Base-by-base conservation (phyloP, 2,329 filamentous ascomycete species). In the Paradendryphiella salina region DNA sequence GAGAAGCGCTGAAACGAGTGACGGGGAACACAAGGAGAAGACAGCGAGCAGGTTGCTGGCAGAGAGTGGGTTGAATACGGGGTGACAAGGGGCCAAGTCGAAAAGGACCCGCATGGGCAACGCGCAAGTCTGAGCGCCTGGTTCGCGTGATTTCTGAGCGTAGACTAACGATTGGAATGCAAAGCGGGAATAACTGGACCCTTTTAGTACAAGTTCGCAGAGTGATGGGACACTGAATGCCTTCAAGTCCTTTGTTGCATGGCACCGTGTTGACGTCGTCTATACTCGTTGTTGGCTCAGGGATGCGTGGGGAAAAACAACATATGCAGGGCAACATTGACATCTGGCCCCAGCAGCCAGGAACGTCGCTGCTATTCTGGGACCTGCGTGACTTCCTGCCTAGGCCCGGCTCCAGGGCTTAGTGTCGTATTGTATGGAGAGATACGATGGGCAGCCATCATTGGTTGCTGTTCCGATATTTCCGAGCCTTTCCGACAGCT, bases 1-100 rank as follows among this genome's bases (percentile, higher is more conserved):
- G 49, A 41, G 37, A 53, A 41, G 55, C 52, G 51, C 52, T 64
- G 61, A 65, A 71, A 70, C 62, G 67, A 72, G 57, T 63, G 68
- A 66, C 65, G 66, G 50, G 65, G 56, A 62, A 56, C 45, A 57
- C 63, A 45, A 63, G 61, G 57, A 45, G 56, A 59, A 57, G 59
- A 57, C 40, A 48, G 56, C 44, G 46, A 52, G 57, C 37, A 46
- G 52, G 48, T 46, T 59, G 56, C 54, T 56, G 57, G 23, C 42
- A 49, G 59, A 49, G 59, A 57, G 53, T 57, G 61, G 60, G 60
- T 51, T 52, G 49, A 55, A 50, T 55, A 56, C 29, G 54, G 55
- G 52, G 48, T 46, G 47, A 50, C 47, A 56, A 64, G 59, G 59
- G 63, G 56, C 57, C 33, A 52, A 64, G 51, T 54, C 43, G 59